Conservation (phyloP, 495 filamentous ascomycete genomes). For the Penicillium verhagenii region DNA sequence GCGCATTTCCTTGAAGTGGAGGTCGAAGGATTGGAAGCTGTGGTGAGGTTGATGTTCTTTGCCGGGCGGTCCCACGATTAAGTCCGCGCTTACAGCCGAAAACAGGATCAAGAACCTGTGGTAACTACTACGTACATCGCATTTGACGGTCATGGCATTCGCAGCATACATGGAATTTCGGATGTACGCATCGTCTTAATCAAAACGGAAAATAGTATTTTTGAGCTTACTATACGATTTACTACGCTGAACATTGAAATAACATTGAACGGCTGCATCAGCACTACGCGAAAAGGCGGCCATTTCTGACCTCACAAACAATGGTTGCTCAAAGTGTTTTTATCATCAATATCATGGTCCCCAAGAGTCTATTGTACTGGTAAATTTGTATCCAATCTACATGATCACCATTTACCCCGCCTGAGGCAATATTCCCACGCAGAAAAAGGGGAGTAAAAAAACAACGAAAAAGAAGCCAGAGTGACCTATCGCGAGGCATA, state of each 20-base stretch:
- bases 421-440: constrained; percentile 2
- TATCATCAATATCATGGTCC: background rate
- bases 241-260: no score
- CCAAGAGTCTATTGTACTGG: background rate
- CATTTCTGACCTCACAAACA: background rate
- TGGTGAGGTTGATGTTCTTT: constrained; percentile 7
- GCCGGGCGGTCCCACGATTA: constrained; percentile 22
- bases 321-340: background rate
- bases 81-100: constrained; percentile 29
- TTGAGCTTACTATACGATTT: no score
- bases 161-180: no score
- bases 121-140: background rate
- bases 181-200: no score
- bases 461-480: constrained; percentile 3
- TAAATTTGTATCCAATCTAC: constrained; percentile 9
- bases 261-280: no score
- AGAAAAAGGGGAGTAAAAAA: background rate
- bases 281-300: no score
- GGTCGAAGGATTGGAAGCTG: constrained; percentile 4
- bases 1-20: constrained; percentile 12
- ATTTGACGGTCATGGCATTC: no score
- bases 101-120: constrained; percentile 9
- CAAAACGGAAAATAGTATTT: no score
- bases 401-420: background rate
- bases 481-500: constrained; percentile 26